Base-by-base conservation (phyloP, 2,329 filamentous ascomycete species). In the Leptographium flavum region DNA sequence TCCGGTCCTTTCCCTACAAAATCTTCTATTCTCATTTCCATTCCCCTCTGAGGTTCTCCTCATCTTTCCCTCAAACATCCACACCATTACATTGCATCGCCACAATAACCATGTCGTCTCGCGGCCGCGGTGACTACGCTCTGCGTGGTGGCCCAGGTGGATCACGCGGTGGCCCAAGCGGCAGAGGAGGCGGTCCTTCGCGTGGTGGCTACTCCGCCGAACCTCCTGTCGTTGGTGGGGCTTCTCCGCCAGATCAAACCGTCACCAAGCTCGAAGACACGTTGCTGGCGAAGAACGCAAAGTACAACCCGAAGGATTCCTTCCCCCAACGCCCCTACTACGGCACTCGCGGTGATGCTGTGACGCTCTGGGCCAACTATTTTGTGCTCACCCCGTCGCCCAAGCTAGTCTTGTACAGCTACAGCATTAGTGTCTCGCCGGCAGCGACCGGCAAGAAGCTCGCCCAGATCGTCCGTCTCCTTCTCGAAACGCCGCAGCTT, bases 351-450 rank as follows among this genome's bases (percentile, higher is more conserved):
- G 52, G 53, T n/a, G 14, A 11, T 1, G 3, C 22, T 8, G 49
- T 56, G 10, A 45, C 30, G 0, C 50, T 57, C n/a, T 57, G 52
- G 47, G 52, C 53, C 41, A 57, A 57, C 48, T 57, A 57, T 31
- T 45, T 55, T 23, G 43, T 53, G 42, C 33, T 57, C 10, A 22
- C 47, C 1, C 39, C 50, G 4, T 19, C 45, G 1, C 27, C 47
- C 4, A 23, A 51, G 28, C 43, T 56, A 0, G 47, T 50, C 1
- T 39, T 57, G 9, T 49, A 55, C 40, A 49, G 49, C 3, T 57
- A 56, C 45, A 46, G 50, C 27, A 39, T 57, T 5, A 19, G 44
- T 1, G 50, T 55, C 27, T 44, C 37, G 5, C 52, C 52, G 1
- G 45, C 31, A 0, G 52, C 37, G n/a, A 42, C 40, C 4, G 47